Percentiles rank a stretch among this genome's conserved stretches.
Conservation (phyloP, 164 flowering plant species). For the Echeveria elegans region DNA sequence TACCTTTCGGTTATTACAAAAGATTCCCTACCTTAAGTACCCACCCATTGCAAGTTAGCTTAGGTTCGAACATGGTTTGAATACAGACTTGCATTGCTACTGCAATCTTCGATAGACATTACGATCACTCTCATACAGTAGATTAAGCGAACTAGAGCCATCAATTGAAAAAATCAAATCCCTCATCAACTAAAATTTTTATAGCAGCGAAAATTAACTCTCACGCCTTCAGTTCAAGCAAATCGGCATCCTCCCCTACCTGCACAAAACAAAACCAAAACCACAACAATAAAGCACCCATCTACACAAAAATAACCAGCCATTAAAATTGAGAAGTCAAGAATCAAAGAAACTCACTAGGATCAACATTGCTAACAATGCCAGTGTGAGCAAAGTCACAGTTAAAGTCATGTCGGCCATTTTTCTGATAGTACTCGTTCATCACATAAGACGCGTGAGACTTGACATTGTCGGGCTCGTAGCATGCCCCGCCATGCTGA, state of each 20-base stretch:
- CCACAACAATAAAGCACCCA: background rate
- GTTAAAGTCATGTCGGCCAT: slow-evolving; percentile 18
- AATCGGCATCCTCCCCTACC: background rate
- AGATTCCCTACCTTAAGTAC: too few species aligned
- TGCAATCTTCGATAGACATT: too few species aligned
- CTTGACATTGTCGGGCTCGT: slow-evolving; percentile 24
- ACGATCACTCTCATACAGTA: too few species aligned
- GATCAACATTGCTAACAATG: slow-evolving; percentile 21
- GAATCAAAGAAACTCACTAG: slow-evolving; percentile 24
- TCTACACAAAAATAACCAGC: background rate
- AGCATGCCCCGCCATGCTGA: slow-evolving; percentile 32
- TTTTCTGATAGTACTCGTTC: slow-evolving; percentile 31
- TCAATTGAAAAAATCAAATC: background rate
- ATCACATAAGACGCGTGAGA: slow-evolving; percentile 33
- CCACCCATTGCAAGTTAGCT: too few species aligned
- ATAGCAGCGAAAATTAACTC: background rate
- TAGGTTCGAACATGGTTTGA: too few species aligned
- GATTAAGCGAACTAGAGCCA: background rate
- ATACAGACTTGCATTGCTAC: too few species aligned
- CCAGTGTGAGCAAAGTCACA: slow-evolving; percentile 33
- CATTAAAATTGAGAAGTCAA: background rate
- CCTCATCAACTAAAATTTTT: background rate
- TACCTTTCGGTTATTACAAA: too few species aligned
- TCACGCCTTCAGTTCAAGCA: background rate
- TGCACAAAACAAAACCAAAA: background rate